phyloP scores from a whole-genome alignment of 345 rosid species.

The Populus deltoides region DNA sequence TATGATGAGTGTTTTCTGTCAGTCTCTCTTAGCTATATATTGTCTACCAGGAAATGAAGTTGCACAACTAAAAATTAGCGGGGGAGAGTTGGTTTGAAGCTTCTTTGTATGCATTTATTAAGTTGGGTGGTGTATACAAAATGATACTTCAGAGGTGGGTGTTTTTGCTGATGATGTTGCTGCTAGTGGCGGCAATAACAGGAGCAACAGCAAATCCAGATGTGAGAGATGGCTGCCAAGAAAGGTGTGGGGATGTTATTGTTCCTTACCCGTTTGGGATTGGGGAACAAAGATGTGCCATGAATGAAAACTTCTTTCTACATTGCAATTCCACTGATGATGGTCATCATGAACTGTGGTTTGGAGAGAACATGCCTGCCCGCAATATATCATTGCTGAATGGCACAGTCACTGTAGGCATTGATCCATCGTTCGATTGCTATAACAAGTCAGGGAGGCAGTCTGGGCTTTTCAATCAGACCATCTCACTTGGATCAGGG shows the following conservation, averaged over 20 bases:
- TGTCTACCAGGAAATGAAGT: neutral
- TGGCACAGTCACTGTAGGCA: constrained; percentile 1
- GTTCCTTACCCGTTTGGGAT: constrained; percentile 33
- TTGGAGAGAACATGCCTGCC: neutral
- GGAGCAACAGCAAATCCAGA: neutral
- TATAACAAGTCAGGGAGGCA: neutral
- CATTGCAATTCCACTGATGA: neutral
- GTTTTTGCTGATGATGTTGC: neutral
- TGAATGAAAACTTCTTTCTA: neutral
- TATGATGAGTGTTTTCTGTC: neutral
- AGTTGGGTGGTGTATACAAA: neutral
- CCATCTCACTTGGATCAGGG: neutral
- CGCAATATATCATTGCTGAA: neutral
- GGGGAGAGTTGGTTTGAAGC: neutral
- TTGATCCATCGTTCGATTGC: neutral
- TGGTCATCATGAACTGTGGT: neutral
- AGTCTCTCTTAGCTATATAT: neutral
- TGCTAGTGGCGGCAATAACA: neutral
- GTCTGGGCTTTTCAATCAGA: fast-evolving
- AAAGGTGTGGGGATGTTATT: constrained; percentile 20
- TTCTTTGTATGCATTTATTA: neutral
- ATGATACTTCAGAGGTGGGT: neutral
- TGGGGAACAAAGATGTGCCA: constrained; percentile 7
- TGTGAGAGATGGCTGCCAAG: neutral
- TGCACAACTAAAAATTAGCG: neutral